A percentile compares a stretch with the other conserved stretches of the same genome.
These are phyloP conservation scores for Casuarina cunninghamiana DNA, from an alignment of 306 rosid genomes.

Conservation along the genomic window DNA sequence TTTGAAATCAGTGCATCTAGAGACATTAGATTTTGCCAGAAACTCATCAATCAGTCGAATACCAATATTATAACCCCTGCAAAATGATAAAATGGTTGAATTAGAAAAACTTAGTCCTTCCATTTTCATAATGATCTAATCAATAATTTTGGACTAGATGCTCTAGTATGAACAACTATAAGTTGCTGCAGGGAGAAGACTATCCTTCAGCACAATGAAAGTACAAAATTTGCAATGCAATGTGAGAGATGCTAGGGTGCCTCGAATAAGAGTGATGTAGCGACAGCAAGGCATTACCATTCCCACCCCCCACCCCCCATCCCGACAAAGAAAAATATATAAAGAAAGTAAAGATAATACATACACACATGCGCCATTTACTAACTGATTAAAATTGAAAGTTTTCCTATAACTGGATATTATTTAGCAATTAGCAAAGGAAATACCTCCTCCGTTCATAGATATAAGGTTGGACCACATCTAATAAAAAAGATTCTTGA, in stretches of 20 bases:
- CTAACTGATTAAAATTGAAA: neutral
- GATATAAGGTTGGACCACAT: neutral
- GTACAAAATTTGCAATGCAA: neutral
- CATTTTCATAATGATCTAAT: neutral
- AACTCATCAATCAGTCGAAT: constrained; percentile 91
- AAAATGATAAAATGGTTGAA: constrained; percentile 19
- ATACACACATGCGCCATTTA: neutral
- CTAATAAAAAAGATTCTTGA: neutral
- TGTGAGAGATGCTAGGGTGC: neutral
- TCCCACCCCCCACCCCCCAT: neutral
- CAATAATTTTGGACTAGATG: neutral
- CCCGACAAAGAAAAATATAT: neutral
- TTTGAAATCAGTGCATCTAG: constrained; percentile 91
- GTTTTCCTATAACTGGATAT: neutral
- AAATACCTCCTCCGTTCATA: neutral
- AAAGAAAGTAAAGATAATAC: neutral
- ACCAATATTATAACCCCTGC: constrained; percentile 97
- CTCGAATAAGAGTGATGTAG: neutral
- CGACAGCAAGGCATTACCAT: neutral
- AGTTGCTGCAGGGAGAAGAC: neutral
- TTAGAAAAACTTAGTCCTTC: neutral
- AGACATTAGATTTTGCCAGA: constrained; percentile 94
- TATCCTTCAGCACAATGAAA: neutral
- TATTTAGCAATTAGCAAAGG: neutral
- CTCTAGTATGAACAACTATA: neutral